These are phyloP conservation scores for Tetragonia tetragonoides DNA, from an alignment of 148 eudicot genomes.

Conservation along the genomic window DNA sequence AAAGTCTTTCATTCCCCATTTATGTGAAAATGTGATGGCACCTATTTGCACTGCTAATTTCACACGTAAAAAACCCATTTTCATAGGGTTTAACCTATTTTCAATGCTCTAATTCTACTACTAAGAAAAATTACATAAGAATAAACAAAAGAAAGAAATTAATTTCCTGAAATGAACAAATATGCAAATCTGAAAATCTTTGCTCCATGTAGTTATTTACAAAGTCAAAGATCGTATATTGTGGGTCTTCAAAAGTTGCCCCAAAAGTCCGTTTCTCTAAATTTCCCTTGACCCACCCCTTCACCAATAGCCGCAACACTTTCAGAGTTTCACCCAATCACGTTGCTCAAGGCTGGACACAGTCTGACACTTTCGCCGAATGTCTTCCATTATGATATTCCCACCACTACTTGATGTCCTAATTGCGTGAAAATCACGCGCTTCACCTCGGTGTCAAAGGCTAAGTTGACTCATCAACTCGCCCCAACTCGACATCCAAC, in stretches of 20 bases:
- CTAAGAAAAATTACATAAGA: background rate
- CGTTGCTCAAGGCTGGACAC: constrained; percentile 4
- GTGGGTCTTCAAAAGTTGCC: background rate
- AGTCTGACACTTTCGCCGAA: constrained; percentile 30
- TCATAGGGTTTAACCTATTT: too few species aligned
- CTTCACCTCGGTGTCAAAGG: constrained; percentile 34
- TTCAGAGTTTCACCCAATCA: background rate
- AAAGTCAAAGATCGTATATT: background rate
- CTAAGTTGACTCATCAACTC: constrained; percentile 29
- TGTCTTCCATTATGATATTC: background rate
- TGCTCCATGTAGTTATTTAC: background rate
- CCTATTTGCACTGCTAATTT: too few species aligned
- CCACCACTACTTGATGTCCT: background rate
- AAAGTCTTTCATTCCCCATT: too few species aligned
- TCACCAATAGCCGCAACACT: background rate
- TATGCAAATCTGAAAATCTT: too few species aligned
- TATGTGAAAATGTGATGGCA: too few species aligned
- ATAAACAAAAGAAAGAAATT: background rate
- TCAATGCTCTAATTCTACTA: too few species aligned
- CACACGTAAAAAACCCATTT: too few species aligned
- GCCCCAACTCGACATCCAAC: constrained; percentile 50
- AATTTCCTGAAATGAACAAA: too few species aligned
- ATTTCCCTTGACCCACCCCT: background rate
- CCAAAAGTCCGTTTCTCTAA: background rate
- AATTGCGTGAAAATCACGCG: constrained; percentile 9